phyloP scores from a whole-genome alignment of 106 monocot genomes.

The Dendrobium chrysotoxum region DNA sequence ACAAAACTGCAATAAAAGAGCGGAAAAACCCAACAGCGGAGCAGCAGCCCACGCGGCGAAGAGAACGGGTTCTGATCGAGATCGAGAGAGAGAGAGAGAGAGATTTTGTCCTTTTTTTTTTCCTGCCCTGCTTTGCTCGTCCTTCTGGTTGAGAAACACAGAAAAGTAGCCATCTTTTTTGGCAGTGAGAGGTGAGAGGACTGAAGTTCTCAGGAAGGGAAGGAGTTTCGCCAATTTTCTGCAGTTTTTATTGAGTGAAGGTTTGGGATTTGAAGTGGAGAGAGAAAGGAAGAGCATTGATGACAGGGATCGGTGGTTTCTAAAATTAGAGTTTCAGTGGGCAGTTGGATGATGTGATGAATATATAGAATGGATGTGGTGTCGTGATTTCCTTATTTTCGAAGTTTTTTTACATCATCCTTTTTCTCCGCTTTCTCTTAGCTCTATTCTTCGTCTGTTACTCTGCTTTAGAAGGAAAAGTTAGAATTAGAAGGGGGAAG shows the following conservation, averaged over 20 bases:
- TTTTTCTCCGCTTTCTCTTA: not conserved
- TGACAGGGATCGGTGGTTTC: constrained; percentile 1
- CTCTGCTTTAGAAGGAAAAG: not conserved
- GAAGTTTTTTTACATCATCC: not conserved
- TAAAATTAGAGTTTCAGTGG: not conserved
- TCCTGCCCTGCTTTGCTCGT: not conserved
- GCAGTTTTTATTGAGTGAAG: not conserved
- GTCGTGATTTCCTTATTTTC: not conserved
- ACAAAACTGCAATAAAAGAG: constrained; percentile 1
- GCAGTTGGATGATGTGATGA: not conserved
- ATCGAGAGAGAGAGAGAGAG: not conserved
- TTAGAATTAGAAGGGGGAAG: not conserved
- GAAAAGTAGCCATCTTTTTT: not conserved
- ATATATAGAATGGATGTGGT: not conserved
- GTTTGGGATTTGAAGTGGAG: not conserved
- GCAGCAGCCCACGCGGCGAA: constrained; percentile 14
- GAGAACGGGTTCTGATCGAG: constrained; percentile 3
- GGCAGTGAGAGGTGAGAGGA: not conserved
- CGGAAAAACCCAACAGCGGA: not conserved
- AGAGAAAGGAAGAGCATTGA: constrained; percentile 6
- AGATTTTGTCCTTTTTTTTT: not conserved
- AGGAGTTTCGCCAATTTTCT: not conserved
- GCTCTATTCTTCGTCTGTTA: constrained; percentile 7
- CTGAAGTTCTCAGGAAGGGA: not conserved
- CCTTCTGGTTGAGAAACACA: not conserved